phyloP scores from a whole-genome alignment of 345 rosid genomes.

The Eucalyptus tenuipes region DNA sequence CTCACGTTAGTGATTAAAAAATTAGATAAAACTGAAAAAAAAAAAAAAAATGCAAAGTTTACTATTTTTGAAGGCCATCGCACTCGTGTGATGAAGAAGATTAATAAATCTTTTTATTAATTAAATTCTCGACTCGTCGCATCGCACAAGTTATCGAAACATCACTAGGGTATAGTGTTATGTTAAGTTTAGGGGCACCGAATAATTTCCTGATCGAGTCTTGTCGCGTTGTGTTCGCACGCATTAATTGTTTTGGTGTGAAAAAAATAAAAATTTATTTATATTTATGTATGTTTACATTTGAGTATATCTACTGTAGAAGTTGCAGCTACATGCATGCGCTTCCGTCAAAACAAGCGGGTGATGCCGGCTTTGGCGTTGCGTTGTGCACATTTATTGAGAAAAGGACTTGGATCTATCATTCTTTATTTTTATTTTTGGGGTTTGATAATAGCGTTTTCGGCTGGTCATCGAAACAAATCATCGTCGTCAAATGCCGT shows the following conservation, averaged over 20 bases:
- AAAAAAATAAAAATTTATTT: neutral
- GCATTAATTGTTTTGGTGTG: neutral
- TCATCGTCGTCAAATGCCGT: neutral
- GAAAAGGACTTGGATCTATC: neutral
- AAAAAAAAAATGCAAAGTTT: neutral
- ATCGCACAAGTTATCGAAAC: fast-evolving
- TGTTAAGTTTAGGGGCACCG: neutral
- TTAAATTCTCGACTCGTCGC: neutral
- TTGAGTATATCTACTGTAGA: neutral
- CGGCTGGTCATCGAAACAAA: neutral
- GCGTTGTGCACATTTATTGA: neutral
- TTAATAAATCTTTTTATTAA: neutral
- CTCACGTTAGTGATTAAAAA: neutral
- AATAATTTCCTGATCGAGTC: neutral
- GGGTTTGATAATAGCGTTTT: neutral
- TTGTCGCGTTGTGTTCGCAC: fast-evolving
- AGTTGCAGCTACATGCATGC: neutral
- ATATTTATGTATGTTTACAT: fast-evolving
- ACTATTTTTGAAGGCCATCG: neutral
- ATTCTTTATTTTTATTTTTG: neutral
- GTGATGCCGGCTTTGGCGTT: neutral
- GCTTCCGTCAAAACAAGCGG: neutral
- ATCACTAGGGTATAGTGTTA: fast-evolving
- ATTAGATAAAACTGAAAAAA: neutral
- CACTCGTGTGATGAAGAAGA: fast-evolving